A percentile compares a stretch with the other conserved stretches of the same genome.
These are phyloP conservation scores for Quambalaria eucalypti DNA, from an alignment of 1,284 basidiomycete species.

Conservation along the genomic window DNA sequence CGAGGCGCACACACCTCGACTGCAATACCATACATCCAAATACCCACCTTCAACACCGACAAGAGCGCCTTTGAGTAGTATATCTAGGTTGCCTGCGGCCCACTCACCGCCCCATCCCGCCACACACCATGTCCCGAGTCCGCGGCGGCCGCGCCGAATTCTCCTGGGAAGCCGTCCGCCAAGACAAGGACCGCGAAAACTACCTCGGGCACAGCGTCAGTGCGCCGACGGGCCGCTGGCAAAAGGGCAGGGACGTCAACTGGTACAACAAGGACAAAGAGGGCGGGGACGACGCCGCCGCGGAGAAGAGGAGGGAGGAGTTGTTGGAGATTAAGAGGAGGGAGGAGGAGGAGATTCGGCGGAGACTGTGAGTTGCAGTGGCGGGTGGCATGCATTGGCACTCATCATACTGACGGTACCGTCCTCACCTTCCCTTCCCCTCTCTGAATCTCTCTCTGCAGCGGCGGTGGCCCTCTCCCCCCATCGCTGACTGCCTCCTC, in stretches of 20 bases:
- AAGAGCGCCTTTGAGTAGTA: too few relatives aligned
- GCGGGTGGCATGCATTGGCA: not conserved
- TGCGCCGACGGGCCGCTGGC: conserved; percentile 44
- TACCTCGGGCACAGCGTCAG: conserved; percentile 43
- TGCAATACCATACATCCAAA: too few relatives aligned
- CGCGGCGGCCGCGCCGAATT: conserved; percentile 43
- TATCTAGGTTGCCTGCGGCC: too few relatives aligned
- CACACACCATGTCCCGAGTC: too few relatives aligned
- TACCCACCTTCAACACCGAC: too few relatives aligned
- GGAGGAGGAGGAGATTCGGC: conserved; percentile 32
- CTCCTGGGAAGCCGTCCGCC: conserved; percentile 37
- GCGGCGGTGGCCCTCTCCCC: conserved; percentile 10
- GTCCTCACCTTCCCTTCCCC: not conserved
- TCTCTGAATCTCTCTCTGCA: not conserved
- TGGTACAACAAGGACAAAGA: conserved; percentile 42
- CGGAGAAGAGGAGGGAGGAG: conserved; percentile 31
- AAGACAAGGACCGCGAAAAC: conserved; percentile 42
- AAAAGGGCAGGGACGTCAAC: conserved; percentile 39
- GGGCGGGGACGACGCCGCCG: conserved; percentile 3
- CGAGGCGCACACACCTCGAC: too few relatives aligned
- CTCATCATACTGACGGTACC: not conserved
- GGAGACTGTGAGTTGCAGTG: conserved; percentile 10
- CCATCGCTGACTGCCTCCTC: not conserved
- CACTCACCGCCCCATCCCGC: too few relatives aligned
- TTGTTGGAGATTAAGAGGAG: conserved; percentile 31